A percentile compares a stretch with the other conserved stretches of the same genome.
phyloP scores from a whole-genome alignment of 2,329 filamentous ascomycete genomes.

The Truncatella angustata region DNA sequence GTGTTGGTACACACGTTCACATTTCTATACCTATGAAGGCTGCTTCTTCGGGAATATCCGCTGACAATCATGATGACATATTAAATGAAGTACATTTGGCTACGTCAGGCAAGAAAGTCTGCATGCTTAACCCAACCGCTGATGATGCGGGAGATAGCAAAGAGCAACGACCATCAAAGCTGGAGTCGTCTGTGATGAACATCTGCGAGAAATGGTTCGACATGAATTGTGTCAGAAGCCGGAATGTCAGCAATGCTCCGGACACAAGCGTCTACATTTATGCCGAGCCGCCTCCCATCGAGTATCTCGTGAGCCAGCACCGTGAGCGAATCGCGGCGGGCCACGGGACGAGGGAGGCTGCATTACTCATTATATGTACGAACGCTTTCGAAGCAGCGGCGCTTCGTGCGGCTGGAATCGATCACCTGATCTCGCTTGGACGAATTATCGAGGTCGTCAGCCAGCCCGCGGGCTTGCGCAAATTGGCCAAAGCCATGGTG shows the following conservation, averaged over 20 bases:
- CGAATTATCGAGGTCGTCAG: conserved; percentile 20
- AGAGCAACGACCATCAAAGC: neutral
- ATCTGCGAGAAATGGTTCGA: conserved; percentile 19
- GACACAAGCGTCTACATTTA: conserved; percentile 19
- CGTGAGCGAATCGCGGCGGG: conserved; percentile 12
- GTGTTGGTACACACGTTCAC: conserved; percentile 51
- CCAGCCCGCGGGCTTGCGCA: conserved; percentile 19
- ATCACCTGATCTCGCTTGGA: conserved; percentile 17
- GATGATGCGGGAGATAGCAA: neutral
- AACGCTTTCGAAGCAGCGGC: conserved; percentile 22
- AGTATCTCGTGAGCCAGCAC: conserved; percentile 15
- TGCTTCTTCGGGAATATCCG: conserved; percentile 4
- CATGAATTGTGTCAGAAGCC: conserved; percentile 14
- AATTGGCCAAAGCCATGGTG: conserved; percentile 19
- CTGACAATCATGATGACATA: neutral
- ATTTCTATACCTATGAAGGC: conserved; percentile 38
- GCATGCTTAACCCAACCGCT: neutral
- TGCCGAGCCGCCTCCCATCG: conserved; percentile 21
- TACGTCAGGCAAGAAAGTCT: neutral
- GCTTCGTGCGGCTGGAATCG: conserved; percentile 17
- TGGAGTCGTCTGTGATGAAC: conserved; percentile 16
- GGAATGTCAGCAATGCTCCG: conserved; percentile 9
- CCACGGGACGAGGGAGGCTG: conserved; percentile 12
- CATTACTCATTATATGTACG: conserved; percentile 20
- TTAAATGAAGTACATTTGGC: neutral